Evolutionary conservation across 2,329 filamentous ascomycete species (phyloP).

Genomic region (Aureobasidium sp.): DNA sequence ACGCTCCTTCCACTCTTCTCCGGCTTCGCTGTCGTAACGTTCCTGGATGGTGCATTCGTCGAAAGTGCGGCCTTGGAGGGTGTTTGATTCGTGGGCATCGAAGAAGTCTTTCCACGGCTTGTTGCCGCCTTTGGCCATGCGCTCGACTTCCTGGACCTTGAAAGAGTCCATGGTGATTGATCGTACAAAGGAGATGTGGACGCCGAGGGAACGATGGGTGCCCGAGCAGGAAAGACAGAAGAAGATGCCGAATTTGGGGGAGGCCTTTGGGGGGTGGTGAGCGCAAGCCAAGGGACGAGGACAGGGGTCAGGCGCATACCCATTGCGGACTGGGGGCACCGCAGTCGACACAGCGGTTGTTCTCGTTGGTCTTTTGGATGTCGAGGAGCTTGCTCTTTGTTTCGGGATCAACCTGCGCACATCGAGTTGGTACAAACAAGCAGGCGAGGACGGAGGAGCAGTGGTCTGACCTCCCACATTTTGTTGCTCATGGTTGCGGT

Average conservation of each 20-base stretch:
- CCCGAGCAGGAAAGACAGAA: slow-evolving; percentile 96
- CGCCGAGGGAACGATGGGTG: slow-evolving; percentile 86
- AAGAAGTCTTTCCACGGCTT: slow-evolving; percentile 83
- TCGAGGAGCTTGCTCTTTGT: slow-evolving; percentile 90
- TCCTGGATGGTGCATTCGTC: slow-evolving; percentile 86
- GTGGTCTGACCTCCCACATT: slow-evolving; percentile 69
- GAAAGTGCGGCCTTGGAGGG: slow-evolving; percentile 50
- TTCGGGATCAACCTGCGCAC: slow-evolving; percentile 70
- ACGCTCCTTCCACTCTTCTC: slow-evolving; percentile 92
- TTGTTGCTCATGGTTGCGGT: slow-evolving; percentile 30
- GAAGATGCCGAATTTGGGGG: slow-evolving; percentile 96
- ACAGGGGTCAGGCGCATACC: slow-evolving; percentile 50
- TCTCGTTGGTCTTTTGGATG: slow-evolving; percentile 83
- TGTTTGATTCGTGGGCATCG: slow-evolving; percentile 48
- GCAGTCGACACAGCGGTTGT: slow-evolving; percentile 91
- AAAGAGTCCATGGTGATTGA: slow-evolving; percentile 99
- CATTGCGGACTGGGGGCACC: slow-evolving; percentile 94
- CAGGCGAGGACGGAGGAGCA: background rate
- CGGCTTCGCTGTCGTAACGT: slow-evolving; percentile 79
- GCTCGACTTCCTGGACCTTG: slow-evolving; percentile 83
- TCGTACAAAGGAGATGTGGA: slow-evolving; percentile 97
- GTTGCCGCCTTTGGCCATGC: slow-evolving; percentile 91
- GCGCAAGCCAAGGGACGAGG: background rate
- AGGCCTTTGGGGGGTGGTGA: slow-evolving; percentile 43
- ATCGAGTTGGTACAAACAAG: slow-evolving; percentile 3